Evolutionary conservation across 2,329 filamentous ascomycete species (phyloP).

Genomic region (Xylaria sp.): DNA sequence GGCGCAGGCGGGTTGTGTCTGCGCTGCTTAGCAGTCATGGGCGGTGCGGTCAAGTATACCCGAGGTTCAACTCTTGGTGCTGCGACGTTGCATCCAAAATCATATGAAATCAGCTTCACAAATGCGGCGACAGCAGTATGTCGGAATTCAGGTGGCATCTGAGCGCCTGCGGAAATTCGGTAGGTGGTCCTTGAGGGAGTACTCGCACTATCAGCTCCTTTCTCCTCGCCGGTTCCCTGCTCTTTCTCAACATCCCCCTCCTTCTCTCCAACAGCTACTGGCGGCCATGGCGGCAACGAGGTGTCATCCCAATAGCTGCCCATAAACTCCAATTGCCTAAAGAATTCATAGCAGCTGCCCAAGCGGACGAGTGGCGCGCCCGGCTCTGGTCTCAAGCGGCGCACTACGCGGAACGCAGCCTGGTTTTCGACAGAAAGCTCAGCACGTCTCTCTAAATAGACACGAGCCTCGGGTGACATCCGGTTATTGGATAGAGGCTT

Average conservation of each 20-base stretch:
- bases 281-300: slow-evolving; percentile 32
- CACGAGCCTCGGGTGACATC: slow-evolving; percentile 51
- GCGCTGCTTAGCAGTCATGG: slow-evolving; percentile 5
- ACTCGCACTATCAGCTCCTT: slow-evolving; percentile 11
- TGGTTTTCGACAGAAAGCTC: slow-evolving; percentile 54
- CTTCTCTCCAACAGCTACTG: slow-evolving; percentile 13
- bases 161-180: slow-evolving; percentile 47
- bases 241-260: neutral
- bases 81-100: slow-evolving; percentile 59
- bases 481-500: slow-evolving; percentile 48
- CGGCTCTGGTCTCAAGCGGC: slow-evolving; percentile 49
- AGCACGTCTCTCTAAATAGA: slow-evolving; percentile 53
- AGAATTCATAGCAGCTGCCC: slow-evolving; percentile 62
- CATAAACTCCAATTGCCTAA: slow-evolving; percentile 55
- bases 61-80: slow-evolving; percentile 54
- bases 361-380: slow-evolving; percentile 51
- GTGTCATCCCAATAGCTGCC: slow-evolving; percentile 59
- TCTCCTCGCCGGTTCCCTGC: neutral
- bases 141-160: slow-evolving; percentile 55
- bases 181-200: slow-evolving; percentile 29
- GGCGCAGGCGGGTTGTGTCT: slow-evolving; percentile 28
- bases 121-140: slow-evolving; percentile 54
- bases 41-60: slow-evolving; percentile 43
- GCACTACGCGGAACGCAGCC: slow-evolving; percentile 56
- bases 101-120: slow-evolving; percentile 59